A percentile compares a stretch with the other conserved stretches of the same genome.
These are phyloP conservation scores for Casuarina equisetifolia DNA, from an alignment of 306 rosid species.

Conservation along the genomic window DNA sequence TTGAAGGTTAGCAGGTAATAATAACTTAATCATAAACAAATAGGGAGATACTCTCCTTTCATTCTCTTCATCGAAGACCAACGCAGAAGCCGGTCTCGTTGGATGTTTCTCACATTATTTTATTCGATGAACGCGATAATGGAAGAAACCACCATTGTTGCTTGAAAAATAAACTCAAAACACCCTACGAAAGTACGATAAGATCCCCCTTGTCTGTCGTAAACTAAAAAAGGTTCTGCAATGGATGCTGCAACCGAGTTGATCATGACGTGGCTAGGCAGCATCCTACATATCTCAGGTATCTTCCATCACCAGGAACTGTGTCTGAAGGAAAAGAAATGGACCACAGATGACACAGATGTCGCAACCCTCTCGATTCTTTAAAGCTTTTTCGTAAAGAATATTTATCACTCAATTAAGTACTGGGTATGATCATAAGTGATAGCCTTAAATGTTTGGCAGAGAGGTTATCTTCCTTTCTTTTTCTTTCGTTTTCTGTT, in stretches of 20 bases:
- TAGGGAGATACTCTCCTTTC: not conserved
- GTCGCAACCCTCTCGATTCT: not conserved
- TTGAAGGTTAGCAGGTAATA: not conserved
- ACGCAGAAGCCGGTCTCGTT: not conserved
- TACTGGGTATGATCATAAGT: not conserved
- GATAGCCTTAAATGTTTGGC: constrained; percentile 5
- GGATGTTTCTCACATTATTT: not conserved
- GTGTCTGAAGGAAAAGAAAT: not conserved
- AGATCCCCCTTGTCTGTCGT: no score
- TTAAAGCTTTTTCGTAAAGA: not conserved
- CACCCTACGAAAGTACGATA: no score
- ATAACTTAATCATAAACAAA: not conserved
- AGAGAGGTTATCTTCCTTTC: not conserved
- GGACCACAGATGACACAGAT: not conserved
- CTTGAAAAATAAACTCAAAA: no score
- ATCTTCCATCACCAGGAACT: not conserved
- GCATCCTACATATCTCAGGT: not conserved
- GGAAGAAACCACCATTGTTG: not conserved
- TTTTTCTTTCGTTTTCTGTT: no score
- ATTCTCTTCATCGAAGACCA: not conserved
- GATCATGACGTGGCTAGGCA: not conserved
- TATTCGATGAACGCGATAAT: not conserved
- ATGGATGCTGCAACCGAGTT: no score
- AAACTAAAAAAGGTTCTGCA: no score
- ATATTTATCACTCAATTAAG: not conserved